phyloP scores from a whole-genome alignment of 805 yeast genomes.

The Sungouiozyma ichnusensis region DNA sequence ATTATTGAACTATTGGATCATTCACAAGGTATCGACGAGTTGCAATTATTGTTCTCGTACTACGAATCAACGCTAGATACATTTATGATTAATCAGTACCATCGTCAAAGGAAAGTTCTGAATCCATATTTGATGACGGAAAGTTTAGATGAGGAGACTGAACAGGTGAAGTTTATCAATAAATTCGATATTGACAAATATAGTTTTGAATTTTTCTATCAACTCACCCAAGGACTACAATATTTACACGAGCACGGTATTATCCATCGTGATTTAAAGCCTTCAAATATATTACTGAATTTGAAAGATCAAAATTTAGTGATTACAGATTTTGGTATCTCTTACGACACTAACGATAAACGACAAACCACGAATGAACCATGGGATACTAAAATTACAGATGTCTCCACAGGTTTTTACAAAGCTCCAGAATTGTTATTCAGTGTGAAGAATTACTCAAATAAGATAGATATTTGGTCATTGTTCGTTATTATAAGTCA shows the following conservation, averaged over 20 bases:
- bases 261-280: constrained; percentile 90
- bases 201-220: constrained; percentile 45
- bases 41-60: constrained; percentile 13
- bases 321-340: constrained; percentile 61
- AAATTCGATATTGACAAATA: constrained; percentile 11
- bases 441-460: constrained; percentile 44
- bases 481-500: constrained; percentile 49
- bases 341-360: constrained; percentile 30
- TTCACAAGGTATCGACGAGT: constrained; percentile 7
- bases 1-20: constrained; percentile 14
- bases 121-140: constrained; percentile 15
- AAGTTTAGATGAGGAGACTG: neutral
- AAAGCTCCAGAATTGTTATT: constrained; percentile 70
- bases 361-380: constrained; percentile 19
- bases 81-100: constrained; percentile 13
- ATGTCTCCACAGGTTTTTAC: constrained; percentile 57
- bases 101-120: constrained; percentile 3
- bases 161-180: constrained; percentile 8
- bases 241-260: constrained; percentile 79
- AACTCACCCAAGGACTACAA: constrained; percentile 65
- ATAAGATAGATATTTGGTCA: constrained; percentile 64
- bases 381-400: constrained; percentile 28
- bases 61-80: constrained; percentile 13
- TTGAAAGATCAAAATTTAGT: constrained; percentile 36
- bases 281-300: constrained; percentile 54